These are phyloP conservation scores for Amaranthus hypochondriacus DNA, from an alignment of 148 eudicot species.

Conservation along the genomic window DNA sequence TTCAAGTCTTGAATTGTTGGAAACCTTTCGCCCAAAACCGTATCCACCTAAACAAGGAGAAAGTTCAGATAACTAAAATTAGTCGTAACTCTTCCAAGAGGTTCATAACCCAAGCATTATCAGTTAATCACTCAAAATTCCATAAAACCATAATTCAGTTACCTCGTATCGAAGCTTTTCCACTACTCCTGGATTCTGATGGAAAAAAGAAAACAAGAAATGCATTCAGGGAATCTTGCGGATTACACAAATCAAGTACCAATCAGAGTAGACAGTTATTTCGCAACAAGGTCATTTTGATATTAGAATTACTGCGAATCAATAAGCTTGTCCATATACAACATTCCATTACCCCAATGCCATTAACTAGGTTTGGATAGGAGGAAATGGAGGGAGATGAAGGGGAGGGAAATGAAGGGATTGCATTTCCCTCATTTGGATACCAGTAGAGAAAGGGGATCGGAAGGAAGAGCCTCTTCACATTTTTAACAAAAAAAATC, in stretches of 20 bases:
- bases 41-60: constrained; percentile 58
- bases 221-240: not conserved
- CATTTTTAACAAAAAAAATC: too few species aligned
- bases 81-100: not conserved
- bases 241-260: not conserved
- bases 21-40: constrained; percentile 83
- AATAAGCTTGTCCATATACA: too few species aligned
- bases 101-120: not conserved
- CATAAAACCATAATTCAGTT: not conserved
- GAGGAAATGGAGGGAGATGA: too few species aligned
- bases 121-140: not conserved
- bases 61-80: not conserved
- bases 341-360: too few species aligned
- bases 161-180: constrained; percentile 93
- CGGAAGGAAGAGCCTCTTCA: too few species aligned
- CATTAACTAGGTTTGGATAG: too few species aligned
- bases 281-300: not conserved
- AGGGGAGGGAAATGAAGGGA: too few species aligned
- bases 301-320: not conserved
- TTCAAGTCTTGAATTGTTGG: constrained; percentile 95
- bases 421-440: too few species aligned
- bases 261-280: not conserved
- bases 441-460: too few species aligned
- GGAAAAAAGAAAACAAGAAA: not conserved
- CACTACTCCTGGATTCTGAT: constrained; percentile 80